These are phyloP conservation scores for Physcomitrellopsis africana DNA, from an alignment of 225 moss, liverwort and hornwort genomes.

Conservation along the genomic window DNA sequence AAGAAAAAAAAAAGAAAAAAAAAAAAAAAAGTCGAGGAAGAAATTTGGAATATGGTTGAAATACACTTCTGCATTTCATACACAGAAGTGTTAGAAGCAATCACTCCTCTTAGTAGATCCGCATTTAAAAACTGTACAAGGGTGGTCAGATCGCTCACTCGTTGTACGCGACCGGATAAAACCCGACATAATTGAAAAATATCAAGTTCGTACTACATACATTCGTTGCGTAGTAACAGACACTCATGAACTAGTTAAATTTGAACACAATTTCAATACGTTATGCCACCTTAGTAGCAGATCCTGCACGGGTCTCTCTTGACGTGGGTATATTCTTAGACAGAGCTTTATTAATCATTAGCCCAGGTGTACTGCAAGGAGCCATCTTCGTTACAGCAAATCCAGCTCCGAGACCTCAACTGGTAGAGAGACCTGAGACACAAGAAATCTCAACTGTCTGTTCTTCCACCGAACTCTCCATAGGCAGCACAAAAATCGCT, in stretches of 20 bases:
- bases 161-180: too few relatives aligned
- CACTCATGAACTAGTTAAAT: slow-evolving; percentile 1
- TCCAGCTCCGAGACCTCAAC: slow-evolving; percentile 21
- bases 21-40: too few relatives aligned
- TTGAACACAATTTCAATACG: slow-evolving; percentile 9
- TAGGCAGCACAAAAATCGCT: slow-evolving; percentile 78
- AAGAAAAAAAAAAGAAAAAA: slow-evolving; percentile 95
- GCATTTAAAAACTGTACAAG: too few relatives aligned
- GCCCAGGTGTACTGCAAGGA: neutral
- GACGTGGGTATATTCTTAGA: too few relatives aligned
- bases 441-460: slow-evolving; percentile 68
- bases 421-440: slow-evolving; percentile 16
- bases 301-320: slow-evolving; percentile 6
- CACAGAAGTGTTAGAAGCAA: slow-evolving; percentile 24
- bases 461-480: slow-evolving; percentile 86
- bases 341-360: slow-evolving; percentile 8
- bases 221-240: neutral
- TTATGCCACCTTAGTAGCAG: slow-evolving; percentile 11
- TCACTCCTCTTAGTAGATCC: too few relatives aligned
- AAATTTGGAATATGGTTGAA: slow-evolving; percentile 78
- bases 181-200: slow-evolving; percentile 11
- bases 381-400: slow-evolving; percentile 17
- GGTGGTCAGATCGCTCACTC: too few relatives aligned
- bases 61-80: slow-evolving; percentile 61
- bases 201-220: neutral